Evolutionary conservation across 2,329 filamentous ascomycete species (phyloP), one percentile per base, ranked within the genome.

Genomic region (Fonsecaea monophora): DNA sequence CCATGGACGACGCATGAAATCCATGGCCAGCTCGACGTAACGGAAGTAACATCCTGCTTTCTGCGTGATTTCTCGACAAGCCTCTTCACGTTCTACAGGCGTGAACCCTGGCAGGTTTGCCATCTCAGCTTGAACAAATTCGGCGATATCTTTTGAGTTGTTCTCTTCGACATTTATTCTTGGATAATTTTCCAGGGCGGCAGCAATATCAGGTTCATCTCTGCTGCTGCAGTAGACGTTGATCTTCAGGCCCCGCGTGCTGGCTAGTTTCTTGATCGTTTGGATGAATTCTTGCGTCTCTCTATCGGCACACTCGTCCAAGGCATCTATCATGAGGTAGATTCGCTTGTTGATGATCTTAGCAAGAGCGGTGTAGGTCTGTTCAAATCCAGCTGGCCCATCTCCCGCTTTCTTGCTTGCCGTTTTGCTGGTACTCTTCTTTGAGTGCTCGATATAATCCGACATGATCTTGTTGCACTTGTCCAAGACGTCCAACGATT

Each of bases 41-140:
- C 45, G 45, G 13, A 50, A 50, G 18, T 50, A 50, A 10, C 45
- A 50, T 10, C 45, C 45, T 2, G 45, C 45, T 12, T 50, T 50
- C 12, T 50, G 45, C 18, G 21, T 50, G 15, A 50, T 50, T 50
- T 50, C 45, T 50, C 45, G 45, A 50, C 45, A 50, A 50, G 45
- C 45, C 10, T 50, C 45, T 10, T 50, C 45, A 25, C 45, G 45
- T 10, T 50, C 45, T 4, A 21, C 45, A 12, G 45, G 45, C 3
- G 45, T 50, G 18, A 50, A 50, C 13, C 45, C 45, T 10, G 45
- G 45, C 5, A 50, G 25, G 30, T 25, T 50, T 7, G 18, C 45
- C 45, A 50, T 50, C 45, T 50, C 45, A 25, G 45, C 45, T 50
- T 50, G 45, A n/a, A 50, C 45, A 25, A 25, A 21, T 12, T 25